Evolutionary conservation across 495 filamentous ascomycete species (phyloP).

Genomic region (Talaromyces wortmannii): DNA sequence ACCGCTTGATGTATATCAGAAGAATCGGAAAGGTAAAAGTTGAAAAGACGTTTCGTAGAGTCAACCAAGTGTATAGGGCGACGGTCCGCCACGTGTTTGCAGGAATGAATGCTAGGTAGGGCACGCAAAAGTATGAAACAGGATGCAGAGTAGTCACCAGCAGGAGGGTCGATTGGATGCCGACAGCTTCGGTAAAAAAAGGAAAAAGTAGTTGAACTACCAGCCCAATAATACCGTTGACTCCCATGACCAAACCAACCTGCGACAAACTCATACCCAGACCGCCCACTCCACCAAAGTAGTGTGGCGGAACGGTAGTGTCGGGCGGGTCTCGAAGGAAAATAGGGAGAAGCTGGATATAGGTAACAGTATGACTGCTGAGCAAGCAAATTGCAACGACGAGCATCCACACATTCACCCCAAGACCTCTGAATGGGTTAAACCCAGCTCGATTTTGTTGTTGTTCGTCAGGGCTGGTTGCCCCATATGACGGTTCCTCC

Average conservation of each 20-base stretch:
- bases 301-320: constrained; percentile 12
- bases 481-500: constrained; percentile 60
- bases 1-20: constrained; percentile 77
- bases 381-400: constrained; percentile 70
- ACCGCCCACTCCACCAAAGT: constrained; percentile 58
- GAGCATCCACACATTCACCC: constrained; percentile 53
- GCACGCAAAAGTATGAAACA: constrained; percentile 66
- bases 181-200: constrained; percentile 57
- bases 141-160: constrained; percentile 67
- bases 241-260: constrained; percentile 70
- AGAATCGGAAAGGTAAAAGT: constrained; percentile 74
- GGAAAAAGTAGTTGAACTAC: constrained; percentile 78
- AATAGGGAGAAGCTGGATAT: constrained; percentile 76
- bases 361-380: constrained; percentile 83
- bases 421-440: constrained; percentile 37
- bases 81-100: constrained; percentile 41
- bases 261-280: constrained; percentile 66
- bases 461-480: constrained; percentile 54
- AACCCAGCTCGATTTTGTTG: constrained; percentile 71
- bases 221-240: constrained; percentile 75
- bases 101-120: constrained; percentile 58
- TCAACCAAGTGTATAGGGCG: constrained; percentile 64
- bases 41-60: constrained; percentile 65
- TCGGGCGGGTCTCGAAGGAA: constrained; percentile 66
- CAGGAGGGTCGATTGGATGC: constrained; percentile 65